Evolutionary conservation across 2,329 filamentous ascomycete species (phyloP), one percentile per base, ranked within the genome.

Genomic region (Aspergillus quadrilineatus): DNA sequence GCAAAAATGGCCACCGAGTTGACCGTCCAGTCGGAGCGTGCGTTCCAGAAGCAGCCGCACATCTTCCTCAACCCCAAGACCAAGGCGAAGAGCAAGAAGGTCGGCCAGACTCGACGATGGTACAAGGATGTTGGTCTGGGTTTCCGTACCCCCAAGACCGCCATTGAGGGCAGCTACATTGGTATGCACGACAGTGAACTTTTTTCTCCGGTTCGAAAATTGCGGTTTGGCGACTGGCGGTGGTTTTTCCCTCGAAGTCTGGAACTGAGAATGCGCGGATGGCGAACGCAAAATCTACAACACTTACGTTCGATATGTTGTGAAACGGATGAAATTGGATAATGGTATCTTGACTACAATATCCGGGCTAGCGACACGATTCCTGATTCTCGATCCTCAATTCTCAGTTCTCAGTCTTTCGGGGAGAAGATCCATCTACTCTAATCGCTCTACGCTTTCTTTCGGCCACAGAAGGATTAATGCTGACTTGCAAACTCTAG

Each of bases 1-100:
- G 82, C 81, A 84, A 86, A 78, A 80, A 96, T 96, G 92, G 92
- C 92, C 79, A 96, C 92, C 86, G 92, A 96, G 86, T 86, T 97
- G 84, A 96, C 92, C 80, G 94, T 99, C 82, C 94, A 99, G 89
- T 95, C 91, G 80, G 94, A 99, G 89, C 93, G 94, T 85, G 94
- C 94, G 86, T 99, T 90, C 90, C 94, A 97, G 84, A 99, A 99
- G 89, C 93, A 99, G 87, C 94, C 94, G 80, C 94, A 99, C 83
- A 96, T 99, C 86, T 99, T 97, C 90, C 87, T 90, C 76, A 97
- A 97, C 89, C 85, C 89, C 78, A 99, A 99, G 89, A 83, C 84
- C 80, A 91, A 92, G 85, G 82, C 87, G 77, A 90, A 89, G 79
- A 83, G 83, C 80, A 88, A 81, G 74, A 81, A 88, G 79, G 89